Base-by-base conservation (phyloP, 2,329 filamentous ascomycete species). In the Pseudogymnoascus sp. region DNA sequence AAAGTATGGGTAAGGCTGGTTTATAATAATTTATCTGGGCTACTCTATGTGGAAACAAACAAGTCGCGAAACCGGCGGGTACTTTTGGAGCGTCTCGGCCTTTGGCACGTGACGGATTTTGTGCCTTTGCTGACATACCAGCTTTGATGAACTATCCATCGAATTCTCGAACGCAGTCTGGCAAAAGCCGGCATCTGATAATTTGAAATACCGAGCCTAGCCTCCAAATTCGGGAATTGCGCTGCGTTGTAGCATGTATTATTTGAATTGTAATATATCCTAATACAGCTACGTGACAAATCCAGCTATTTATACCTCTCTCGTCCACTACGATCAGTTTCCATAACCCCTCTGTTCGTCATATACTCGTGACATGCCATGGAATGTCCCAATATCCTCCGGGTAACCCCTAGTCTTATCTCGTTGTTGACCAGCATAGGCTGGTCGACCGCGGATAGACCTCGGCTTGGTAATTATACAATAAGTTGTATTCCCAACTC, bases 61-160 rank as follows among this genome's bases (percentile, higher is more conserved):
- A 33, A 33, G 47, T 54, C 47, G 47, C 47, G 28, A 35, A 54
- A 54, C 47, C 28, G 28, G 47, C 47, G 28, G 47, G n/a, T 54
- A 35, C 47, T 54, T 54, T 54, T 33, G n/a, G 47, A 54, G 47
- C 28, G 47, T 54, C 47, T 54, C 47, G 47, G 47, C 47, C 47
- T 33, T 54, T 54, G n/a, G 9, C 47, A 54, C 47, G 47, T 54
- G 47, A 54, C 47, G 4, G 6, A 7, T 18, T 33, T 33, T 33
- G 22, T 7, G n/a, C 9, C n/a, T 20, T n/a, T 54, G 47, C 47
- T 54, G 47, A 54, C 47, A 54, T 54, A 54, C 47, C 47, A 54
- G 28, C 28, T 54, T 25, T 25, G n/a, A 33, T 1, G 28, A 30
- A 50, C 11, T 50, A 12, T 33, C 43, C 47, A 54, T 18, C n/a